Base-by-base conservation (phyloP, 768 basidiomycete species). In the Lentinula sp. region DNA sequence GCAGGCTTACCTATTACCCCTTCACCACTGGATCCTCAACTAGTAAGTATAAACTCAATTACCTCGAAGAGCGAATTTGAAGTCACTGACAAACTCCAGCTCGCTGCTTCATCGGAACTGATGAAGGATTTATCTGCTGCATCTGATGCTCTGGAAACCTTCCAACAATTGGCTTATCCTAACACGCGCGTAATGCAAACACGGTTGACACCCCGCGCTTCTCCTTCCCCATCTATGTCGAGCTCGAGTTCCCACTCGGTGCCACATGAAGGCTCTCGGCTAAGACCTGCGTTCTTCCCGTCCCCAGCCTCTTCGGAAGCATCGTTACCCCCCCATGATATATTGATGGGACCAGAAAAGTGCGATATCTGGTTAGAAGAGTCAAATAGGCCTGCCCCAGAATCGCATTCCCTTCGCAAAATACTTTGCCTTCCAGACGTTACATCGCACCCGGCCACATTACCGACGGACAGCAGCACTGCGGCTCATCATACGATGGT, bases 121-220 rank as follows among this genome's bases (percentile, higher is more conserved):
- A 72, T 82, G 75, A 77, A 79, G 20, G 73, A 77, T 61, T 75
- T 86, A 43, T 69, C 76, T 3, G 69, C 74, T 33, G 78, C 81
- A 2, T 77, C 78, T 6, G 72, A 74, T n/a, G 81, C 83, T n/a
- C 67, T 86, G 41, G 68, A 76, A 46, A 81, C 76, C 57, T 86
- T 85, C 64, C 82, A 84, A 55, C 74, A 78, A 60, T 65, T 82
- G 41, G 75, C 77, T 1, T 80, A 80, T 63, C 60, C 77, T 45
- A 68, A 75, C 20, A 50, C 49, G 28, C 18, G 9, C 20, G 10
- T 10, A 35, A 36, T 12, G 16, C 42, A 43, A 3, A 18, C 46
- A 20, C 20, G 23, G 1, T 48, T 23, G 20, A 20, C 46, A n/a
- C 46, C 20, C 63, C 66, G 66, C 64, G 18, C 23, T 45, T 61